Percentiles rank a stretch among this genome's conserved stretches.
Evolutionary conservation across 108 stramenopile species (phyloP).

Genomic region (Nitzschia palea): DNA sequence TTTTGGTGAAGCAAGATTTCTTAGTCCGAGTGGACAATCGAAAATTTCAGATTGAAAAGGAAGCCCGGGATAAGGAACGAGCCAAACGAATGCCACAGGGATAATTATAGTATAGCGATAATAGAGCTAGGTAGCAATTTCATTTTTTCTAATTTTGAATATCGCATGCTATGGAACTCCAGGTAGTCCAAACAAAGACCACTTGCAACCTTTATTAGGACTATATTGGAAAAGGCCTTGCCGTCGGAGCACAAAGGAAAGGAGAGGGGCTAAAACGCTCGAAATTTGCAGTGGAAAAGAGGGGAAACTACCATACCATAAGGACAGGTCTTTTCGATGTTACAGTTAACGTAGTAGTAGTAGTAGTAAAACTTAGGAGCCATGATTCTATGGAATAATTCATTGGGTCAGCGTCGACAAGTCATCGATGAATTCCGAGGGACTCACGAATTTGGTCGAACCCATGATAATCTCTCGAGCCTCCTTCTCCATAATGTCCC

Average conservation of each 20-base stretch:
- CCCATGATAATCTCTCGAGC: slow-evolving; percentile 84
- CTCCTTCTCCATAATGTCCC: slow-evolving; percentile 76
- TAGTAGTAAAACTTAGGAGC: neutral
- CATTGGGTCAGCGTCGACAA: slow-evolving; percentile 29
- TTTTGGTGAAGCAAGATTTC: slow-evolving; percentile 87
- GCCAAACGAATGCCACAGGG: slow-evolving; percentile 31
- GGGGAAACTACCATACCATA: no score
- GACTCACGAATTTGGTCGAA: slow-evolving; percentile 67
- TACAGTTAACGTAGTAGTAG: neutral
- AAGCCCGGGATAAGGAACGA: slow-evolving; percentile 70
- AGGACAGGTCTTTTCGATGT: neutral
- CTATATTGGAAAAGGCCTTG: no score
- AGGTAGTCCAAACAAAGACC: no score
- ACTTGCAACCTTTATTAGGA: no score
- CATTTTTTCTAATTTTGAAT: no score
- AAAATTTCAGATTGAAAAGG: slow-evolving; percentile 79
- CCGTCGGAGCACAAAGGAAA: no score
- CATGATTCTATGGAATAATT: neutral
- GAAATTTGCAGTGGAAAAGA: no score
- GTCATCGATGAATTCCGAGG: slow-evolving; percentile 65
- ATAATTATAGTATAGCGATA: no score
- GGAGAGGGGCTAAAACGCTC: no score
- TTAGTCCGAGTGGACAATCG: slow-evolving; percentile 80
- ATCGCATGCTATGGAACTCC: no score
- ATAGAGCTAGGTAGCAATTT: no score